Evolutionary conservation across 805 yeast species (phyloP), one percentile per base, ranked within the genome.

Genomic region (Metschnikowia baotianmanensis): DNA sequence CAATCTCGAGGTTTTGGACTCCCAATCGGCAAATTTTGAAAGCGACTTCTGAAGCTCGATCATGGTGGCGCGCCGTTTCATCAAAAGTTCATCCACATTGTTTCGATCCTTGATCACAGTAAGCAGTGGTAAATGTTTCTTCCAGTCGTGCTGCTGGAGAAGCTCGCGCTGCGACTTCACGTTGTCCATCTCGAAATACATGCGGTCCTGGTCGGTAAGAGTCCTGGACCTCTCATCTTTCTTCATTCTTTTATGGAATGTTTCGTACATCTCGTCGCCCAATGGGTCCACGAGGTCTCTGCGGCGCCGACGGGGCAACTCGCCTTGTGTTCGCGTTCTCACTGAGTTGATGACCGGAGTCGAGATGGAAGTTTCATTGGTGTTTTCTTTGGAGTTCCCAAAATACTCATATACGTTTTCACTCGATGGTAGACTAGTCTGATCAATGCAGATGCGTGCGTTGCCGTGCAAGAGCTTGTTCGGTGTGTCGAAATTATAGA

Each of bases 201-300:
- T 65, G 40, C 74, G 70, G 35, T 70, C 74, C 19, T 76, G 64
- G 48, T 84, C 90, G 2, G 73, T 63, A 25, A 67, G 67, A 21
- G 69, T 62, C 76, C 82, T 79, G 33, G 77, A 69, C 43, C 72
- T 73, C 58, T 86, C 95, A 38, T 80, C 82, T 40, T 76, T 76
- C 47, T 74, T 77, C 79, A 83, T 77, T 28, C 75, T 69, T 30
- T 71, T 70, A 59, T 84, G 90, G 51, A 71, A 76, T 11, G 63
- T 46, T 22, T 58, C 52, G 55, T 65, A 80, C 11, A 64, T 15
- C 0, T 56, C 49, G 55, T 79, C 83, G 1, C 59, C 51, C 34
- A 85, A 61, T 4, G 80, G 77, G 42, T 68, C 74, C 5, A 29
- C 28, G 25, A 31, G 43, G 17, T 19, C 33, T 22, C 32, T 31